Percentiles rank a stretch among this genome's conserved stretches.
These are phyloP conservation scores for Arthrocladium fulminans DNA, from an alignment of 2,329 filamentous ascomycete species.

Conservation along the genomic window DNA sequence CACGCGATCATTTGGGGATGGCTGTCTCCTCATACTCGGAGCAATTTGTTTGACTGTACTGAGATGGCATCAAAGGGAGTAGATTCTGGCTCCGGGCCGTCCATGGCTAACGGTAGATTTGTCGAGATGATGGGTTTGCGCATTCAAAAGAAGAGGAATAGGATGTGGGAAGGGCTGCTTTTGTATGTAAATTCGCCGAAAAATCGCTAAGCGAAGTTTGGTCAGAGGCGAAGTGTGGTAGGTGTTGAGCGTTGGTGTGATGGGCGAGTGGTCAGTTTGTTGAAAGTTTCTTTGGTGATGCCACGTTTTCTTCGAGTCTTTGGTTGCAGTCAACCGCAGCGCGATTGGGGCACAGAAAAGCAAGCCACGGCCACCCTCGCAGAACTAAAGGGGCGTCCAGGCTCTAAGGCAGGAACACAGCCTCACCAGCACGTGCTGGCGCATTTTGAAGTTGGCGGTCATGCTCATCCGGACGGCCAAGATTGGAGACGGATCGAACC, in stretches of 20 bases:
- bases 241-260: background rate
- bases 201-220: background rate
- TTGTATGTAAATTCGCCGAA: background rate
- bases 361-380: background rate
- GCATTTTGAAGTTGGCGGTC: background rate
- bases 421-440: background rate
- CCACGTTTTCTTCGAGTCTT: slow-evolving; percentile 5
- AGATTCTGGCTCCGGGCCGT: slow-evolving; percentile 75
- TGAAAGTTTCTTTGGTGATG: slow-evolving; percentile 8
- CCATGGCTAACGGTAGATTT: slow-evolving; percentile 48
- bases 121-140: slow-evolving; percentile 16
- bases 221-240: background rate
- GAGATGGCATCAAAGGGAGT: slow-evolving; percentile 87
- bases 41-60: slow-evolving; percentile 58
- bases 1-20: background rate
- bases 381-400: background rate
- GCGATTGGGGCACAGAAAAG: background rate
- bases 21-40: slow-evolving; percentile 30
- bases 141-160: slow-evolving; percentile 8
- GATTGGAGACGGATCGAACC: background rate
- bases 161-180: background rate
- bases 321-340: background rate
- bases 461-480: background rate
- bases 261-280: background rate
- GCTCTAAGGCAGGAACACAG: background rate